Conservation (phyloP, 805 yeast species). For the Clavispora asparagi region DNA sequence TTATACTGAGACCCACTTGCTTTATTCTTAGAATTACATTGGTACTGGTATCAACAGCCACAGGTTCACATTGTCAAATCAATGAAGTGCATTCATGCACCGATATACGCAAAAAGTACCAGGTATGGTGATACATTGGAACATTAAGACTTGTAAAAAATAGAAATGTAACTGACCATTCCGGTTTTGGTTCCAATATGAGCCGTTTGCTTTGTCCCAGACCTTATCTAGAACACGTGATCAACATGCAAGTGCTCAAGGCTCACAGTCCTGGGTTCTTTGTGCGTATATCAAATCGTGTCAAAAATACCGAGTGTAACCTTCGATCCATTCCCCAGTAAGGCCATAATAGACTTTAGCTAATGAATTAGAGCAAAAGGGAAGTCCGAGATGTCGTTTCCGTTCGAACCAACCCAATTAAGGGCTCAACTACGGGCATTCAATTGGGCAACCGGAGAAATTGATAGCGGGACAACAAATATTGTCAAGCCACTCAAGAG, state of each 20-base stretch:
- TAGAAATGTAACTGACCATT: too few species aligned
- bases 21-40: neutral
- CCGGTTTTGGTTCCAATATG: too few species aligned
- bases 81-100: too few species aligned
- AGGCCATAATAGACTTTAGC: neutral
- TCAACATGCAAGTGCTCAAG: neutral
- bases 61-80: too few species aligned
- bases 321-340: neutral
- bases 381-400: slow-evolving; percentile 11
- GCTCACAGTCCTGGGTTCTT: neutral
- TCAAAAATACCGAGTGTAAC: neutral
- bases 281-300: neutral
- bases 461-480: slow-evolving; percentile 6
- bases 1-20: too few species aligned
- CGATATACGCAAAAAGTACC: too few species aligned
- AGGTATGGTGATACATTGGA: too few species aligned
- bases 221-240: neutral
- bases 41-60: too few species aligned
- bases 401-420: slow-evolving; percentile 14
- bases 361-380: neutral
- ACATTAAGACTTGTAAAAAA: too few species aligned
- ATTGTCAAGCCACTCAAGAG: slow-evolving; percentile 13
- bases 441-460: slow-evolving; percentile 10
- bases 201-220: too few species aligned
- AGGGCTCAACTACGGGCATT: slow-evolving; percentile 15